These are phyloP conservation scores for Dendrobium catenatum DNA, from an alignment of 106 monocot genomes.

Conservation along the genomic window DNA sequence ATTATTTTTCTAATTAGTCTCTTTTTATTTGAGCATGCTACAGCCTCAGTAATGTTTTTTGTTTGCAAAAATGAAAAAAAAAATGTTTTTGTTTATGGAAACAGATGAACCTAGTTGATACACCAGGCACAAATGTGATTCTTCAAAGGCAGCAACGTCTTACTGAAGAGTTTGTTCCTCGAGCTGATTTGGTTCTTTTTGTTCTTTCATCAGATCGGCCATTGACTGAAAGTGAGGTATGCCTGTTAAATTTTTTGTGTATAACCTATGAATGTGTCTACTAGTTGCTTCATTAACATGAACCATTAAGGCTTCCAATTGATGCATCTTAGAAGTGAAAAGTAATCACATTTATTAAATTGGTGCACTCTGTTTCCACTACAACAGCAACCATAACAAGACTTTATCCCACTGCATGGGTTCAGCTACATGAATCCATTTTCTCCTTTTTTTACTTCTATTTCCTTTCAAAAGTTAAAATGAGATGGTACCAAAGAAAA, in stretches of 20 bases:
- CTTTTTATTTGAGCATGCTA: not conserved
- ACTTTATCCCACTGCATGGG: too few species aligned
- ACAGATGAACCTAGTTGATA: conserved; percentile 99
- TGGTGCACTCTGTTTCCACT: not conserved
- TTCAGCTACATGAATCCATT: too few species aligned
- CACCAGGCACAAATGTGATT: conserved; percentile 98
- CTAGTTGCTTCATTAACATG: not conserved
- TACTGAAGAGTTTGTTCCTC: conserved; percentile 96
- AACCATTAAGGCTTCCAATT: not conserved
- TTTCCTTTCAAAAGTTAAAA: too few species aligned
- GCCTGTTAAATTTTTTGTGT: not conserved
- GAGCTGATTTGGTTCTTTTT: conserved; percentile 94
- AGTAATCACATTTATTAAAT: not conserved
- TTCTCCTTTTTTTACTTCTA: too few species aligned
- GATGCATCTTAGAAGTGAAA: not conserved
- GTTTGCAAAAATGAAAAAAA: not conserved
- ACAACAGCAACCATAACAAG: too few species aligned
- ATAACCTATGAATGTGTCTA: not conserved
- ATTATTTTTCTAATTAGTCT: not conserved
- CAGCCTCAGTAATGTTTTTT: not conserved
- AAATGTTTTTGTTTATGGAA: conserved; percentile 9
- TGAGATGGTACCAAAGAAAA: too few species aligned
- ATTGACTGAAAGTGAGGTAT: conserved; percentile 97
- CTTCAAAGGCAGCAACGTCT: conserved; percentile 94
- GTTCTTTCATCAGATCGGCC: conserved; percentile 86